Base-by-base conservation (phyloP, 2,329 filamentous ascomycete genomes). In the Ceratocystiopsis minuta region DNA sequence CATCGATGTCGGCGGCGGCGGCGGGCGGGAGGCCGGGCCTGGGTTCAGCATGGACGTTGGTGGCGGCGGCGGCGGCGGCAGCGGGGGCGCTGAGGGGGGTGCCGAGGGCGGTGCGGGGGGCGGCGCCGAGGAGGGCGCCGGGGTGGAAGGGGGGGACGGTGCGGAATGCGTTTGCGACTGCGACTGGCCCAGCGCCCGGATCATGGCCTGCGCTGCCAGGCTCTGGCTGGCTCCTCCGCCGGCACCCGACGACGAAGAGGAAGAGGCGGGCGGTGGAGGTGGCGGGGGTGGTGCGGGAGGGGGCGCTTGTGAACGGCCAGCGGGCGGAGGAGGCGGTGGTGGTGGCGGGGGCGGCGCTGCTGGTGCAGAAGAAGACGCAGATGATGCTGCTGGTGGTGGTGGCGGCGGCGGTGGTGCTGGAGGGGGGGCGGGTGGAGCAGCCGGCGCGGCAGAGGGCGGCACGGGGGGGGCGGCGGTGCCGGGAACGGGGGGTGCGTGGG, bases 261-360 rank as follows among this genome's bases (percentile, higher is more conserved):
- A 63, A 16, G 49, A 39, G 10, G 61, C 48, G 3, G 57, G 55
- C 20, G 62, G 58, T 11, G 60, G 56, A 49, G 36, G 59, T 53
- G 17, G 57, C 50, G 20, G 56, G 16, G 59, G 42, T 18, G 56
- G 58, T 38, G 56, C 37, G 9, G 57, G 54, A 24, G 62, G 57
- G 4, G 58, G 55, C 50, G 37, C 56, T 28, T 28, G 24, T 28
- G 24, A 6, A 36, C 16, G 40, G 34, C 4, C 36, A 36, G 52
- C 57, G 7, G 49, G 44, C 1, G 53, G 45, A 7, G 49, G 41
- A 14, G 48, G 45, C 10, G 52, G 50, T 17, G 66, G 62, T 32
- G 66, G 62, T 17, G 63, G 60, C 31, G 59, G 59, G 2, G 65
- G 61, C 12, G 60, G 59, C 34, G 65, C 61, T 15, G 65, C 62